phyloP scores from a whole-genome alignment of 352 stramenopile genomes.

The Pythium utonaiense region DNA sequence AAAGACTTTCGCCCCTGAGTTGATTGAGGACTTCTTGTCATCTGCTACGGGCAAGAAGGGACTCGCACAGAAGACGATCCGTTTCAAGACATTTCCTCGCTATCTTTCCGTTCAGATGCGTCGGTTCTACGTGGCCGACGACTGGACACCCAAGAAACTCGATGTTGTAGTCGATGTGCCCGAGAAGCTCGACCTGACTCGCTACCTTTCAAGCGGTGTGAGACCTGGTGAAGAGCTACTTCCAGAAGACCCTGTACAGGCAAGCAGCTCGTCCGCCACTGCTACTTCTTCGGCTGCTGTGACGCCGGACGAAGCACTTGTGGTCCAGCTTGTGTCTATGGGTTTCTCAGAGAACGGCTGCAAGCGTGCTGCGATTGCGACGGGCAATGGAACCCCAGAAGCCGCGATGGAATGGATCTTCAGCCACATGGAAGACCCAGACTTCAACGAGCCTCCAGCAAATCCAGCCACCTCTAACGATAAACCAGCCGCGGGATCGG shows the following conservation, averaged over 20 bases:
- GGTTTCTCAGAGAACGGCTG: slow-evolving; percentile 98
- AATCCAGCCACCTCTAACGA: neutral
- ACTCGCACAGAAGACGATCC: slow-evolving; percentile 69
- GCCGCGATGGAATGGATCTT: slow-evolving; percentile 98
- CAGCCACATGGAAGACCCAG: slow-evolving; percentile 96
- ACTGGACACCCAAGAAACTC: slow-evolving; percentile 97
- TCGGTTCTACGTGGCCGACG: slow-evolving; percentile 94
- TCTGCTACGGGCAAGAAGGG: slow-evolving; percentile 74
- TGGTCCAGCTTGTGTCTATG: slow-evolving; percentile 97
- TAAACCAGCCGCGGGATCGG: slow-evolving; percentile 37
- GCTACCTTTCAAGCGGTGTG: slow-evolving; percentile 85
- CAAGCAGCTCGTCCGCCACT: slow-evolving; percentile 12
- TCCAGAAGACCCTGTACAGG: slow-evolving; percentile 46
- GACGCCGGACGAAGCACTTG: slow-evolving; percentile 85
- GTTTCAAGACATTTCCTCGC: slow-evolving; percentile 93
- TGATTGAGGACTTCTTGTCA: slow-evolving; percentile 91
- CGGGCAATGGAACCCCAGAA: slow-evolving; percentile 88
- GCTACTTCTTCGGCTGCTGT: slow-evolving; percentile 26
- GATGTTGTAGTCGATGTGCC: slow-evolving; percentile 96
- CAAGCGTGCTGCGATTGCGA: slow-evolving; percentile 93
- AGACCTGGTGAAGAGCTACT: slow-evolving; percentile 86
- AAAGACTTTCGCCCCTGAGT: slow-evolving; percentile 85
- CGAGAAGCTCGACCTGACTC: slow-evolving; percentile 74
- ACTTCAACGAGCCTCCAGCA: slow-evolving; percentile 91
- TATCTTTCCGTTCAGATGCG: slow-evolving; percentile 97